A percentile compares a stretch with the other conserved stretches of the same genome.
These are phyloP conservation scores for Blastocystis sp. DNA, from an alignment of 352 stramenopile genomes.

Conservation along the genomic window DNA sequence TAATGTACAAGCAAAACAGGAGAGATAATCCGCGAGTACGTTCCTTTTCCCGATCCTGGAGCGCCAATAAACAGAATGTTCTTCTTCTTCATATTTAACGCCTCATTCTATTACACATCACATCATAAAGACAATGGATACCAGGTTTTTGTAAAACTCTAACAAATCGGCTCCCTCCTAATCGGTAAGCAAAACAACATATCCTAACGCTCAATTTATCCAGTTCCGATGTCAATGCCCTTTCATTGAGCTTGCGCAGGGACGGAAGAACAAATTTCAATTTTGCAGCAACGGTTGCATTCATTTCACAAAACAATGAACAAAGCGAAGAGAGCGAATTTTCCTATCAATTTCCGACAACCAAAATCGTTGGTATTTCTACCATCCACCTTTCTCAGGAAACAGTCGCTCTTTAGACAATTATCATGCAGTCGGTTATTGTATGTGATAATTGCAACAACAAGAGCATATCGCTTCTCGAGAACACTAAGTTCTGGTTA, in stretches of 20 bases:
- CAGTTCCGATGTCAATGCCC: slow-evolving; percentile 2
- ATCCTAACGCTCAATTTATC: slow-evolving; percentile 23
- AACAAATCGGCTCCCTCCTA: slow-evolving; percentile 44
- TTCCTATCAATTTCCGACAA: not conserved
- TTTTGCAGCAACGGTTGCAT: slow-evolving; percentile 28
- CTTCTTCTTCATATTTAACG: slow-evolving; percentile 49
- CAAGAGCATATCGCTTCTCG: not conserved
- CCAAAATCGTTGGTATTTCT: not conserved
- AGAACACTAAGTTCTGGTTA: slow-evolving; percentile 35
- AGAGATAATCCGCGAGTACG: slow-evolving; percentile 53
- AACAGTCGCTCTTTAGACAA: no score
- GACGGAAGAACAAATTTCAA: slow-evolving; percentile 45
- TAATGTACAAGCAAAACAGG: slow-evolving; percentile 8
- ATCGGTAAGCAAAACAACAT: not conserved
- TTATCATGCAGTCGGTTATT: not conserved
- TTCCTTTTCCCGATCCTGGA: slow-evolving; percentile 53
- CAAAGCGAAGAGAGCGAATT: not conserved
- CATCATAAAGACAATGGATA: not conserved
- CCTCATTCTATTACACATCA: slow-evolving; percentile 18
- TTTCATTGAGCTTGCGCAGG: slow-evolving; percentile 8
- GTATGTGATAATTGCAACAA: slow-evolving; percentile 46
- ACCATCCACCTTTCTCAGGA: no score
- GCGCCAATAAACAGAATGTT: slow-evolving; percentile 53
- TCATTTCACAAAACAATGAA: slow-evolving; percentile 32
- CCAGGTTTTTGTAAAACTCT: slow-evolving; percentile 38